Percentiles rank a stretch among this genome's conserved stretches.
These are phyloP conservation scores for Vaccinium macrocarpon DNA, from an alignment of 148 eudicot species.

Conservation along the genomic window DNA sequence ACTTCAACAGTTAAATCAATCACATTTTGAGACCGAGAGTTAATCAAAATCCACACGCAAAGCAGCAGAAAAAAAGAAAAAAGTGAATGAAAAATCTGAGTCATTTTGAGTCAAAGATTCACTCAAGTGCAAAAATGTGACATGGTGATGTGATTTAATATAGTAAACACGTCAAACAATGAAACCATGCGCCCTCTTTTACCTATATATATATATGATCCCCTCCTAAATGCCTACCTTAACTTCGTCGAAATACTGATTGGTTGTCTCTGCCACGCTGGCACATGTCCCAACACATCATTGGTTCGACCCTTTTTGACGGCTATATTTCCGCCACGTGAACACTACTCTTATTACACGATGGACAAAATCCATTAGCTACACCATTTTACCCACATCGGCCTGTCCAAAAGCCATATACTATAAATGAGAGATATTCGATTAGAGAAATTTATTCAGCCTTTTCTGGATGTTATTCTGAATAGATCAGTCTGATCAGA, in stretches of 20 bases:
- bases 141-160: constrained; percentile 25
- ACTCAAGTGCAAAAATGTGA: constrained; percentile 23
- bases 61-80: neutral
- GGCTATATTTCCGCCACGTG: constrained; percentile 37
- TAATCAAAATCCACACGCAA: constrained; percentile 37
- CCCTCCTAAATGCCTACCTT: constrained; percentile 46
- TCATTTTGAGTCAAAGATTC: constrained; percentile 12
- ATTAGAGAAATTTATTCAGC: neutral
- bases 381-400: constrained; percentile 46
- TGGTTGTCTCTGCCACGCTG: constrained; percentile 66
- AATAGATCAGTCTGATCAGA: constrained; percentile 12
- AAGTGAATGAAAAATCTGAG: constrained; percentile 18
- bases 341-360: constrained; percentile 34
- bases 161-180: constrained; percentile 10
- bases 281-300: constrained; percentile 45
- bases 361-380: constrained; percentile 31
- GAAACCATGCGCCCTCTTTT: neutral
- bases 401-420: neutral
- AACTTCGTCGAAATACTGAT: constrained; percentile 80
- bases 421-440: neutral
- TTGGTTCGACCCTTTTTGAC: constrained; percentile 36
- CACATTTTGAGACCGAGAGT: neutral
- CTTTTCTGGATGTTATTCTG: constrained; percentile 19
- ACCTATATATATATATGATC: neutral
- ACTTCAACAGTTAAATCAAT: constrained; percentile 38